phyloP scores from a whole-genome alignment of 2,329 filamentous ascomycete species.

The Aspergillus awamori region DNA sequence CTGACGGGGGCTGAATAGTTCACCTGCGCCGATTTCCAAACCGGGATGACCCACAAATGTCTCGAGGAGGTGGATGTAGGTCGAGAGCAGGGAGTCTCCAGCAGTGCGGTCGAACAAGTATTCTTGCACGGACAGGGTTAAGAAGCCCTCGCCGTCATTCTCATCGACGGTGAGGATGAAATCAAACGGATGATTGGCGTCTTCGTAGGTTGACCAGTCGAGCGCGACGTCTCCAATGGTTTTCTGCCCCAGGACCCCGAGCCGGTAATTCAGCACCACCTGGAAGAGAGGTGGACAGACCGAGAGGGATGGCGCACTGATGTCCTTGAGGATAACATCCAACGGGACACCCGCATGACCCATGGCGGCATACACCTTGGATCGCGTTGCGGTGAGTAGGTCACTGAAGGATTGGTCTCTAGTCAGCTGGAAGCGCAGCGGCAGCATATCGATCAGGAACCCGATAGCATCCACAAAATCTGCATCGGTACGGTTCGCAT shows the following conservation, averaged over 20 bases:
- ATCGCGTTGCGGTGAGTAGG: background rate
- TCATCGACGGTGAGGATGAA: background rate
- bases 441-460: slow-evolving; percentile 2
- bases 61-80: background rate
- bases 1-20: too few relatives aligned
- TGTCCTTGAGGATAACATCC: background rate
- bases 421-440: background rate
- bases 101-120: background rate
- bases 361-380: background rate
- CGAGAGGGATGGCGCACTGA: slow-evolving; percentile 34
- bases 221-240: background rate
- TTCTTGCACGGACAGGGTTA: background rate
- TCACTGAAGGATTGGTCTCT: background rate
- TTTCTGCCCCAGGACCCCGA: slow-evolving; percentile 32
- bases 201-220: background rate
- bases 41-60: background rate
- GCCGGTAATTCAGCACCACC: slow-evolving; percentile 51
- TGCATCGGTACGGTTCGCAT: slow-evolving; percentile 2
- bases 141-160: background rate
- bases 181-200: background rate
- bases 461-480: background rate
- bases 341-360: background rate
- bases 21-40: too few relatives aligned
- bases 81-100: background rate
- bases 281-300: slow-evolving; percentile 54